Evolutionary conservation across 2,329 filamentous ascomycete genomes (phyloP).

Genomic region (Colletotrichum coccodes): DNA sequence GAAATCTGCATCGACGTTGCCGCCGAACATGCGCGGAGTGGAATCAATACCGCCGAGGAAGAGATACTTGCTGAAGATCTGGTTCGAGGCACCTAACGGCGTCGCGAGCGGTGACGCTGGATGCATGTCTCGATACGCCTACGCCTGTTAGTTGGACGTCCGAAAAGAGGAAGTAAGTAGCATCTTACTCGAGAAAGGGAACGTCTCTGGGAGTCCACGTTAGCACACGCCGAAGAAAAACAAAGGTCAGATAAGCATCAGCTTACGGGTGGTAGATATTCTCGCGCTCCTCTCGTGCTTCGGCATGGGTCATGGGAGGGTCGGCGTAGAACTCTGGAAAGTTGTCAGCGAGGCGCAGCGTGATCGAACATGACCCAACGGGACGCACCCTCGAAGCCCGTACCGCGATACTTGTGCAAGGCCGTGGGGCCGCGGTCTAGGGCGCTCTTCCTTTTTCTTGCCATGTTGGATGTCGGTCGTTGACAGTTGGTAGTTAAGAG

Average conservation of each 20-base stretch:
- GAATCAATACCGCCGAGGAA: conserved; percentile 83
- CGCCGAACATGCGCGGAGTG: conserved; percentile 65
- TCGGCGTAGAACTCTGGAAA: conserved; percentile 79
- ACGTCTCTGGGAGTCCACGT: conserved; percentile 51
- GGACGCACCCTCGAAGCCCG: conserved; percentile 74
- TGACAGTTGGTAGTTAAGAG: not conserved
- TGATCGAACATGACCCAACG: not conserved
- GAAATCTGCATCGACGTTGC: conserved; percentile 66
- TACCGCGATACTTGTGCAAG: conserved; percentile 57
- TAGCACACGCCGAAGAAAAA: not conserved
- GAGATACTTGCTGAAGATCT: conserved; percentile 83
- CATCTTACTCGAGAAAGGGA: conserved; percentile 66
- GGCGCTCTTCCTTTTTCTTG: conserved; percentile 32
- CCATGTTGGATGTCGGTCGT: not conserved
- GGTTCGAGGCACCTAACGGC: conserved; percentile 73
- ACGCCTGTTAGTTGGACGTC: conserved; percentile 15
- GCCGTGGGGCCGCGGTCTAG: conserved; percentile 50
- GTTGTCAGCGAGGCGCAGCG: conserved; percentile 28
- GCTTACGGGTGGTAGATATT: conserved; percentile 75
- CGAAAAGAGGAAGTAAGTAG: not conserved
- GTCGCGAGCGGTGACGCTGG: conserved; percentile 80
- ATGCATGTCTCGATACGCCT: conserved; percentile 87
- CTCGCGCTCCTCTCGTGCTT: conserved; percentile 71
- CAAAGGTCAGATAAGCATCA: not conserved
- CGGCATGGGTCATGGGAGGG: conserved; percentile 76